Base-by-base conservation (phyloP, 2,329 filamentous ascomycete genomes). In the Xylariaceae sp. region DNA sequence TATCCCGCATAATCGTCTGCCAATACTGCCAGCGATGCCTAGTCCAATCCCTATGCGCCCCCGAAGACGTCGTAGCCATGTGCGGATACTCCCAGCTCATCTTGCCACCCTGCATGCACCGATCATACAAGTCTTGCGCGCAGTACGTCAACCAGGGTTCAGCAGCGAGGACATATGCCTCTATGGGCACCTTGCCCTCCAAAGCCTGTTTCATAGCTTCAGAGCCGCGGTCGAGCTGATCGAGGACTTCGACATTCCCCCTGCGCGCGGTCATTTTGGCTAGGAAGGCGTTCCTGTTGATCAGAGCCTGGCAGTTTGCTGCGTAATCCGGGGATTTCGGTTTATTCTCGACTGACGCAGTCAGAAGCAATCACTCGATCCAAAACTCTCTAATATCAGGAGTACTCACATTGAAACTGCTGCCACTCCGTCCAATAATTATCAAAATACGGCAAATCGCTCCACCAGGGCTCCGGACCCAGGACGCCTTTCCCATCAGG, bases 231-330 rank as follows among this genome's bases (percentile, higher is more conserved):
- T 63, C 56, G 35, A 58, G 61, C 41, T 63, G 61, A 35, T 63
- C 61, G 8, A 63, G 52, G n/a, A 45, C 56, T 7, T 45, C 18
- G n/a, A 51, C 51, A 0, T 53, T 57, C 4, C 53, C 58, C 56
- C 50, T 51, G 6, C 54, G 53, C 15, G 58, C 53, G 5, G 61
- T 57, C n/a, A 63, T 8, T 34, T 63, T 63, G 3, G 61, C 61
- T 3, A 63, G 56, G 53, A 63, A 63, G 50, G 58, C 58, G 44
- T 63, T 63, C n/a, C 56, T 58, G 51, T 63, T 63, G 17, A 61
- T 39, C 15, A 55, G 53, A 45, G 61, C 58, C 50, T 63, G 61
- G 13, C 56, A 35, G 18, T 55, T 52, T 8, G 47, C 17, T 18
- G 53, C 53, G 49, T 50, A 56, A 10, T 57, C 52, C 30, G 45